These are phyloP conservation scores for Fusarium dlaminii DNA, from an alignment of 2,329 filamentous ascomycete species.

Conservation along the genomic window DNA sequence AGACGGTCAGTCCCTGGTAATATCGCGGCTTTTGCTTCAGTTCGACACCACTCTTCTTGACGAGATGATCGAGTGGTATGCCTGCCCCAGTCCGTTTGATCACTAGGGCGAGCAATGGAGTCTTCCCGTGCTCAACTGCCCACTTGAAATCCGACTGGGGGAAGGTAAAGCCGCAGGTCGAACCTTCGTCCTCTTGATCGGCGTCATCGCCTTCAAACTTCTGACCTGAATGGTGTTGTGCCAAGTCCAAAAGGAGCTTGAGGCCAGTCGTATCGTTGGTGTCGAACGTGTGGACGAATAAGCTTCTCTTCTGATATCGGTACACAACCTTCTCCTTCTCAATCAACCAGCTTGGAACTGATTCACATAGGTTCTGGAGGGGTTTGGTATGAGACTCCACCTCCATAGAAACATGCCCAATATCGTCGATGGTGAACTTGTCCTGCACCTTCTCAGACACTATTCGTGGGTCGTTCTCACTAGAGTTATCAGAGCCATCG, in stretches of 20 bases:
- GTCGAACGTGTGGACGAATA: constrained; percentile 59
- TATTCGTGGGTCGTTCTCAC: constrained; percentile 55
- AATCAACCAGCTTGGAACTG: constrained; percentile 47
- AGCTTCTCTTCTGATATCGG: constrained; percentile 8
- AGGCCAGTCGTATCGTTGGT: constrained; percentile 65
- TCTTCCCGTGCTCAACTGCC: constrained; percentile 60
- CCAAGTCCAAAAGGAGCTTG: constrained; percentile 66
- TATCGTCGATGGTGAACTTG: constrained; percentile 78
- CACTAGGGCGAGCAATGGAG: constrained; percentile 67
- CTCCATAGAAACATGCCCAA: constrained; percentile 74
- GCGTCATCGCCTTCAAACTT: constrained; percentile 46
- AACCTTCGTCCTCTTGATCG: constrained; percentile 49
- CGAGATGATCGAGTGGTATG: constrained; percentile 73
- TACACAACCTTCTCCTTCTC: constrained; percentile 42
- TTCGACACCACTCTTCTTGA: constrained; percentile 72
- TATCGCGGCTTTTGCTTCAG: constrained; percentile 72
- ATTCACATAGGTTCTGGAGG: constrained; percentile 58
- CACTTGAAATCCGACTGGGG: constrained; percentile 52
- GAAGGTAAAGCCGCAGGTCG: constrained; percentile 50
- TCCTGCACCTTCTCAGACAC: constrained; percentile 68
- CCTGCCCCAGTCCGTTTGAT: constrained; percentile 75
- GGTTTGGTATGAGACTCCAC: constrained; percentile 73
- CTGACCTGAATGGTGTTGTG: constrained; percentile 54
- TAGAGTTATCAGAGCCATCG: constrained; percentile 36
- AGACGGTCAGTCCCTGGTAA: constrained; percentile 81